A percentile compares a stretch with the other conserved stretches of the same genome.
Conservation (phyloP, 1,284 basidiomycete genomes). For the Austroboletus niveus region DNA sequence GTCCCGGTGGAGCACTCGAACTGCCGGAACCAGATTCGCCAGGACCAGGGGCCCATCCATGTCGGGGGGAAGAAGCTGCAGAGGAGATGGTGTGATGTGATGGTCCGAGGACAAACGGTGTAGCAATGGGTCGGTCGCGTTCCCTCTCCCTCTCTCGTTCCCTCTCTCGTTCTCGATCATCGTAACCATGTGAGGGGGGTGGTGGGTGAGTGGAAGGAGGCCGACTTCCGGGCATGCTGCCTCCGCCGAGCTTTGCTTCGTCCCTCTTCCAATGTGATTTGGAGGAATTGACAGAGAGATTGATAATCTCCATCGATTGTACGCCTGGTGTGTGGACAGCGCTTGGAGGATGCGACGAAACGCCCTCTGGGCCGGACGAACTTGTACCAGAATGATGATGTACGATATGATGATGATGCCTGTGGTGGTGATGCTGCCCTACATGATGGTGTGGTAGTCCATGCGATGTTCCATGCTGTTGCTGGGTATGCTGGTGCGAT, state of each 20-base stretch:
- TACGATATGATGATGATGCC: slow-evolving; percentile 45
- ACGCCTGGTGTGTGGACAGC: slow-evolving; percentile 28
- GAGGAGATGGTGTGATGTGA: slow-evolving; percentile 30
- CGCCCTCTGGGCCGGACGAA: slow-evolving; percentile 19
- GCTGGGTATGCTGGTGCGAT: slow-evolving; percentile 27
- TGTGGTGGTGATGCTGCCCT: slow-evolving; percentile 38
- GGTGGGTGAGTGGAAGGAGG: slow-evolving; percentile 31
- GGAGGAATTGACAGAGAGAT: slow-evolving; percentile 27
- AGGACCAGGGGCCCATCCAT: slow-evolving; percentile 26
- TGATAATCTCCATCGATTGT: slow-evolving; percentile 33
- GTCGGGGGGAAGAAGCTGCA: slow-evolving; percentile 27
- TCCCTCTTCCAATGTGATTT: slow-evolving; percentile 32
- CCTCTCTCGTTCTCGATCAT: slow-evolving; percentile 26
- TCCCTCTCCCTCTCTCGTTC: slow-evolving; percentile 25
- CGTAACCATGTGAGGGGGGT: slow-evolving; percentile 23
- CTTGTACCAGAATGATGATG: slow-evolving; percentile 36
- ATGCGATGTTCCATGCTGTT: slow-evolving; percentile 34
- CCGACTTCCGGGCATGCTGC: slow-evolving; percentile 31
- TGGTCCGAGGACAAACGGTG: slow-evolving; percentile 33
- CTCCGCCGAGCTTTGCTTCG: slow-evolving; percentile 20
- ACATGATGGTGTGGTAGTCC: slow-evolving; percentile 32
- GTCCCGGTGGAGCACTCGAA: slow-evolving; percentile 8
- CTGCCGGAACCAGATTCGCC: slow-evolving; percentile 16
- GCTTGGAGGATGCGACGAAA: slow-evolving; percentile 17
- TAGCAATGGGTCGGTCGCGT: slow-evolving; percentile 32